Percentiles rank a stretch among this genome's conserved stretches.
These are phyloP conservation scores for Chrysanthemum makinoi DNA, from an alignment of 129 eudicot species.

Conservation along the genomic window DNA sequence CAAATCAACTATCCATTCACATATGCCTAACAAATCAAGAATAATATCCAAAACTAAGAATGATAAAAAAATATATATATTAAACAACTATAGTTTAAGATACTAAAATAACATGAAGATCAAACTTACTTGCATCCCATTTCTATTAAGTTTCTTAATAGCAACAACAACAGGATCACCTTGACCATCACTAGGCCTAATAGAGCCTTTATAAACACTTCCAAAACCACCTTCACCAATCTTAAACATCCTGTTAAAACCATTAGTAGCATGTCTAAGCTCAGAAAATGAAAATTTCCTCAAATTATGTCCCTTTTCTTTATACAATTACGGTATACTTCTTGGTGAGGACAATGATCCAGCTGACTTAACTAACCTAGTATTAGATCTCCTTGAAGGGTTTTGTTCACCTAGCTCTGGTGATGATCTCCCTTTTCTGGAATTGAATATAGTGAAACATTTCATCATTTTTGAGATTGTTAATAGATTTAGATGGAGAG, in stretches of 20 bases:
- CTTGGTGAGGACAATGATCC: slow-evolving; percentile 52
- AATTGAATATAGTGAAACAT: slow-evolving; percentile 55
- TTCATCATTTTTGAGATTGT: slow-evolving; percentile 38
- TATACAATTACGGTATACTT: slow-evolving; percentile 61
- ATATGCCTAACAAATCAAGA: slow-evolving; percentile 1
- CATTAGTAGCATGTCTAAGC: slow-evolving; percentile 67
- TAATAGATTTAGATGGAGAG: too few species aligned
- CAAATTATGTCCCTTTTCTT: slow-evolving; percentile 50
- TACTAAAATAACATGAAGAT: neutral
- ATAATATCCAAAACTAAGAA: neutral
- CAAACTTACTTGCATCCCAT: slow-evolving; percentile 66
- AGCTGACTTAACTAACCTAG: slow-evolving; percentile 52
- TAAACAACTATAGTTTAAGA: neutral
- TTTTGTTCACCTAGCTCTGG: slow-evolving; percentile 50
- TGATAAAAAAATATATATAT: neutral
- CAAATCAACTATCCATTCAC: neutral
- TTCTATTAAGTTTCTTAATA: slow-evolving; percentile 66
- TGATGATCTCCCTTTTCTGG: slow-evolving; percentile 42
- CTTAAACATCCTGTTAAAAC: slow-evolving; percentile 56
- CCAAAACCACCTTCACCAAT: slow-evolving; percentile 94
- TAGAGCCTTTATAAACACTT: slow-evolving; percentile 69
- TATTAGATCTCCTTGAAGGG: slow-evolving; percentile 11
- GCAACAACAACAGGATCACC: slow-evolving; percentile 61
- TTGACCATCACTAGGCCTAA: slow-evolving; percentile 40
- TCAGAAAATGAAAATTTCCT: slow-evolving; percentile 58